These are phyloP conservation scores for Macrocybe gigantea DNA, from an alignment of 768 basidiomycete species.

Conservation along the genomic window DNA sequence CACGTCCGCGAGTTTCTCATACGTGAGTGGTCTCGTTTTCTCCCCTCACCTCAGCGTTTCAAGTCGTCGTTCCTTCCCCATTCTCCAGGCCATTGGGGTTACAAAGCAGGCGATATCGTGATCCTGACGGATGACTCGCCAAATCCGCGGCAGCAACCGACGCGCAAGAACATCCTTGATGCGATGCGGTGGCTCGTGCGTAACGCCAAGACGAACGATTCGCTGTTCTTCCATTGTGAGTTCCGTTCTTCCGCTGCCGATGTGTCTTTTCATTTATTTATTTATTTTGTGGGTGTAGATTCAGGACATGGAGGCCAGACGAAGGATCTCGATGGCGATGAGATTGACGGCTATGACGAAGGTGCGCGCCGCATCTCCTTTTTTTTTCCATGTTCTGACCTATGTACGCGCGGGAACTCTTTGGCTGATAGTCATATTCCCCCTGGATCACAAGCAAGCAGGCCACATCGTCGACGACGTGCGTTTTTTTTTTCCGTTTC, in stretches of 20 bases:
- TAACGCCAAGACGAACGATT: conserved; percentile 63
- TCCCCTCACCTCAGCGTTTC: too few species aligned
- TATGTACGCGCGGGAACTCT: background rate
- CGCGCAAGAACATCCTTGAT: conserved; percentile 39
- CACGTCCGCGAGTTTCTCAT: conserved; percentile 66
- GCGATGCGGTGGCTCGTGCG: conserved; percentile 60
- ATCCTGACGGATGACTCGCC: conserved; percentile 59
- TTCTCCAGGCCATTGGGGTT: conserved; percentile 34
- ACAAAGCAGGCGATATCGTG: conserved; percentile 57
- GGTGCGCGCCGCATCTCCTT: conserved; percentile 25
- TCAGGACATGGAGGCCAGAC: conserved; percentile 97
- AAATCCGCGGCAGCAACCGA: conserved; percentile 36
- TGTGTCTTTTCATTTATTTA: background rate
- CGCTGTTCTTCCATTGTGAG: conserved; percentile 73
- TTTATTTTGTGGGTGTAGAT: conserved; percentile 33
- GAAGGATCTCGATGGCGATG: conserved; percentile 70
- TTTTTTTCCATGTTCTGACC: too few species aligned
- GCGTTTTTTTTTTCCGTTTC: conserved; percentile 9
- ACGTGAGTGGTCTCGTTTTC: conserved; percentile 26
- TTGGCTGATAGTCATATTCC: conserved; percentile 65
- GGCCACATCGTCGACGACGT: conserved; percentile 77
- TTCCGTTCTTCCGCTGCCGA: background rate
- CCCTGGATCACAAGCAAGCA: conserved; percentile 71
- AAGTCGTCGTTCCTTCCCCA: background rate
- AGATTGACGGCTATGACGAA: conserved; percentile 78